Base-by-base conservation (phyloP, 345 rosid genomes). In the Hevea brasiliensis region DNA sequence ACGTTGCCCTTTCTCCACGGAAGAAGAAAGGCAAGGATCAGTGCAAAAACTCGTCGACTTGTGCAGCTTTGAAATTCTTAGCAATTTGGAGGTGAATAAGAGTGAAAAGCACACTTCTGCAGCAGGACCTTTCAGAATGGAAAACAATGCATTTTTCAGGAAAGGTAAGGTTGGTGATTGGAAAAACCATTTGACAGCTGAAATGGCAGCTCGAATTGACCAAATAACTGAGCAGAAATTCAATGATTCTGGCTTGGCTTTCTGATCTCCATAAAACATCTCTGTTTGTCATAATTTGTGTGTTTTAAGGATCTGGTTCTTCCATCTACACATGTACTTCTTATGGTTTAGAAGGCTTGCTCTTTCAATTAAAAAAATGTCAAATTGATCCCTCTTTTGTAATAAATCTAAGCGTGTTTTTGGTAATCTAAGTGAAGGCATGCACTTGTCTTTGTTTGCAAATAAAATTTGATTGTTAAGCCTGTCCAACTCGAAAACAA, bases 101-200 rank as follows among this genome's bases (percentile, higher is more conserved):
- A 37, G 65, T 40, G 35, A 18, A 32, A 7, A 15, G 2, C 3
- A 45, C 14, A 11, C 1, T 1, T 0, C 11, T 15, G 2, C 13
- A 35, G 0, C 13, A 35, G 1, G 9, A 9, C 2, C n/a, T n/a
- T n/a, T 0, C 6, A 45, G 8, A 1, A 55, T 69, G 1, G 32
- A 14, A 12, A 21, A 40, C 8, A 15, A 55, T 40, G 48, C 9
- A 9, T 55, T 21, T 41, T 69, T 69, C 37, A 37, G 72, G 53
- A 23, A 57, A 35, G 62, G 72, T 55, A 10, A 54, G 35, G 15
- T 24, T 37, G 72, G 72, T 7, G 72, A 69, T 8, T 54, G 62
- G 72, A 56, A 54, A 21, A 69, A 69, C 3, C n/a, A 54, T 56
- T 15, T 69, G n/a, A 55, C 63, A 2, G 12, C 9, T 45, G 63